Evolutionary conservation across 129 eudicot genomes (phyloP).

Genomic region (Pittosporum tobira): DNA sequence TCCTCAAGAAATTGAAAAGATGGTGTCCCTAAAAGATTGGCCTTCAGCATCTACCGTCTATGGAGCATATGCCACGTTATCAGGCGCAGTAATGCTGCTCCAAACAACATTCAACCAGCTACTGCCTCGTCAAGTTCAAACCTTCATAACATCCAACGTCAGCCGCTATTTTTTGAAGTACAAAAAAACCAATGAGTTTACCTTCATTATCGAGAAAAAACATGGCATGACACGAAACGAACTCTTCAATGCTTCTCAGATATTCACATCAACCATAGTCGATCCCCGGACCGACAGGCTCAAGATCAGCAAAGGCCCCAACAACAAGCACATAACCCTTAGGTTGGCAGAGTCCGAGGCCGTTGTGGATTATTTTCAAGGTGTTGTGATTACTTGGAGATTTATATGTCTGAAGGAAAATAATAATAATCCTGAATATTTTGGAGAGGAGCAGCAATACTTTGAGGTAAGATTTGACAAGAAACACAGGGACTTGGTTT

Average conservation of each 20-base stretch:
- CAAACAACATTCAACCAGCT: background rate
- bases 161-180: background rate
- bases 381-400: conserved; percentile 1
- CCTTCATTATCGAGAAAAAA: background rate
- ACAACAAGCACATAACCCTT: background rate
- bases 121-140: background rate
- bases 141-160: background rate
- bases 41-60: background rate
- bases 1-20: background rate
- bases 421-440: background rate
- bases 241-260: background rate
- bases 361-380: conserved; percentile 1
- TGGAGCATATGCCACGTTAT: background rate
- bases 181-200: background rate
- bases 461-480: conserved; percentile 41
- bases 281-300: background rate
- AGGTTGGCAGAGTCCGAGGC: background rate
- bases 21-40: background rate
- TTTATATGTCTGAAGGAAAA: background rate
- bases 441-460: conserved; percentile 16
- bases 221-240: background rate
- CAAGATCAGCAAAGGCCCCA: background rate
- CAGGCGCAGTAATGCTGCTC: conserved; percentile 2
- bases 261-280: background rate
- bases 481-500: conserved; percentile 21